These are phyloP conservation scores for Lasiodiplodia sp. DNA, from an alignment of 2,329 filamentous ascomycete species.

Conservation along the genomic window DNA sequence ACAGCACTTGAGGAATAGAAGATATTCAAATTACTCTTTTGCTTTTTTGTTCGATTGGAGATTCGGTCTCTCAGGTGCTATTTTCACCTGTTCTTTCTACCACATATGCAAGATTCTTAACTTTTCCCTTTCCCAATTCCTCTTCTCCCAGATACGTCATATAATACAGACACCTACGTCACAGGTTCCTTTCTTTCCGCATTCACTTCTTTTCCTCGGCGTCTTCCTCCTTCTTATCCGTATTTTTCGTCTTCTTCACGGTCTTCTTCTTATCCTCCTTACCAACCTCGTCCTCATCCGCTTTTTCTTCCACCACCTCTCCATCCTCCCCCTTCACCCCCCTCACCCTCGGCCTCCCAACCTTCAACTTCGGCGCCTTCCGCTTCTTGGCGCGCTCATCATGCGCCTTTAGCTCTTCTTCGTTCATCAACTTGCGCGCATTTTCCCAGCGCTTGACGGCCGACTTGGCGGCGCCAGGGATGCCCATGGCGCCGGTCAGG, in stretches of 20 bases:
- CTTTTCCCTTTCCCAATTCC: background rate
- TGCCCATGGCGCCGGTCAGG: background rate
- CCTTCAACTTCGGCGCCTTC: no score
- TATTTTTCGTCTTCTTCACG: background rate
- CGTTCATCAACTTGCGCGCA: no score
- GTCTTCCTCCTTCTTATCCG: background rate
- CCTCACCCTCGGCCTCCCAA: background rate
- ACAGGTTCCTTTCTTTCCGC: no score
- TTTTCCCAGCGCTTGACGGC: no score
- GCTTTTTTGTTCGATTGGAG: background rate
- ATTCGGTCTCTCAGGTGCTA: background rate
- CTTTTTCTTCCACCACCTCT: background rate
- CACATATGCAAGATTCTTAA: background rate
- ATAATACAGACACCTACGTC: background rate
- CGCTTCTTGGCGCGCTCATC: no score
- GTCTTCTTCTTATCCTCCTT: background rate
- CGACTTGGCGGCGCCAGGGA: no score
- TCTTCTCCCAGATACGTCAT: background rate
- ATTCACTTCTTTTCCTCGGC: no score
- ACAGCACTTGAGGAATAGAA: background rate
- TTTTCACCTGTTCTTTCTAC: background rate
- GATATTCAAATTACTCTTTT: background rate
- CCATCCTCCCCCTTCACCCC: background rate
- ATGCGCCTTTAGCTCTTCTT: no score
- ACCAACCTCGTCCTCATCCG: background rate